Base-by-base conservation (phyloP, 208 protist genomes). In the Trypanosoma platydactyli region DNA sequence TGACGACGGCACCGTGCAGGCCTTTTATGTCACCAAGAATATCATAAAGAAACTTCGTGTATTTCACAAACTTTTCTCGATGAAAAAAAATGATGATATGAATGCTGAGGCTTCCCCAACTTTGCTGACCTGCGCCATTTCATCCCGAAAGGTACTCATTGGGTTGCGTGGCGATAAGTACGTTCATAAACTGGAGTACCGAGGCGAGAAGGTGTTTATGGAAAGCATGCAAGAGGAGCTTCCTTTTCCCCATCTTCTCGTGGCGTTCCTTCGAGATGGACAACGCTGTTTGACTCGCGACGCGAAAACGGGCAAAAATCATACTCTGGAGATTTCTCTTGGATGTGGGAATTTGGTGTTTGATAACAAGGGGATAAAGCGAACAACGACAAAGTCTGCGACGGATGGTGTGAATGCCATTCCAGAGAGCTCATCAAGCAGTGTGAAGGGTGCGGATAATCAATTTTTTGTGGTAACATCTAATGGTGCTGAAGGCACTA, bases 1-100 rank as follows among this genome's bases (percentile, higher is more conserved):
- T 60, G 58, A 86, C 33, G 83, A 93, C 63, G 85, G 73, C 38
- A 81, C 83, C n/a, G 57, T 93, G 18, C 67, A 84, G 57, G 82
- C 51, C 27, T 77, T 84, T 52, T 84, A 92, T 59, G 71, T 89
- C 0, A 75, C 67, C 12, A 68, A 68, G 20, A 64, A 64, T 24
- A 50, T 22, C 29, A 65, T 86, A 16, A 77, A 79, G 29, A 70
- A 86, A 42, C 56, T 89, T 54, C 45, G 52, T 22, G 61, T 81
- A 15, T 78, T 93, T 86, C 29, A 65, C 59, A 16, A 64, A 69
- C 51, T 93, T 81, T 60, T 81, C 59, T 35, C 64, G 54, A 7
- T 56, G 33, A 18, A 64, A 30, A 18, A 30, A 52, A 42, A 50
- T 35, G 27, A 42, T 5, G n/a, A 15, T 1, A 29, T 41, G 33